Evolutionary conservation across 2,329 filamentous ascomycete species (phyloP), one percentile per base, ranked within the genome.

Genomic region (Cordyceps pruinosa): DNA sequence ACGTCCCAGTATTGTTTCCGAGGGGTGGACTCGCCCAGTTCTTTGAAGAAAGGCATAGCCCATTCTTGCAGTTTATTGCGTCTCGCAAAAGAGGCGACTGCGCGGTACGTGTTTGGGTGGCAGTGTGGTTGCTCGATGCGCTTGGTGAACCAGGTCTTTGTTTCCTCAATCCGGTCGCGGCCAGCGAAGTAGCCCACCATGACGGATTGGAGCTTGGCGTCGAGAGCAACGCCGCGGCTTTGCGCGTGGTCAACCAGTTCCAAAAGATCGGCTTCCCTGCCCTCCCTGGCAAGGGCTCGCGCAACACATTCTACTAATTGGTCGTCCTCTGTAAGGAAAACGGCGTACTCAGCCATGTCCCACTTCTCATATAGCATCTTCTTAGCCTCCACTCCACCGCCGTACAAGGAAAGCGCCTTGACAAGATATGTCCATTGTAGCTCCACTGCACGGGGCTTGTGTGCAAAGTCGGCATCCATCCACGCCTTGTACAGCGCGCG

Each of bases 61-160:
- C 87, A 90, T 1, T 82, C 76, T 45, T 80, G 65, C 54, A 87
- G 75, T 25, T 79, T 72, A 54, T 83, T 84, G 23, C 81, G 77
- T 55, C 81, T 76, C 53, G 83, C 85, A 62, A 86, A 84, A 41
- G 61, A 62, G 4, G 71, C 71, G n/a, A 73, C 34, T 3, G 62
- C 54, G 19, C 66, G 65, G 46, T 70, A 70, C 2, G 68, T 63
- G 17, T 63, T 60, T 15, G 61, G 58, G 23, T 57, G 62, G 26
- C 59, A 61, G 10, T 58, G 58, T 13, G 59, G 58, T 13, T 65
- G 56, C 10, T 71, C 65, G 4, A 85, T 72, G 1, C 80, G 75
- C 60, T 80, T 81, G 23, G 79, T 72, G 64, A 88, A 91, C 82
- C 90, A 90, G 13, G 75, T 68, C 65, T 87, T 85, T 3, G 85